Base-by-base conservation (phyloP, 768 basidiomycete genomes). In the Auricularia sp. region DNA sequence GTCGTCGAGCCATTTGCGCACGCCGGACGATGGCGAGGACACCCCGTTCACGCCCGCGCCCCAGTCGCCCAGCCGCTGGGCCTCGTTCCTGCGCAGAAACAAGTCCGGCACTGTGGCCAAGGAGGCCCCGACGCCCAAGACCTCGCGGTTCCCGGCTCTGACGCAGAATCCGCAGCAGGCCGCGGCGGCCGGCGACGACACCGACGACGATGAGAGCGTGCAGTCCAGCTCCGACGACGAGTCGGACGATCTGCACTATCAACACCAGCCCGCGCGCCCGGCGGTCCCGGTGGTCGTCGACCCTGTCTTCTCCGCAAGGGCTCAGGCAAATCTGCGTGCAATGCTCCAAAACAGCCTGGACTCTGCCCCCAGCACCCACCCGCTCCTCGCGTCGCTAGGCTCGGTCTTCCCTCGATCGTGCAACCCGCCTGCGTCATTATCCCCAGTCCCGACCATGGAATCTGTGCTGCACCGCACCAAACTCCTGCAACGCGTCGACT, bases 361-460 rank as follows among this genome's bases (percentile, higher is more conserved):
- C 36, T 51, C 44, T 18, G 59, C 62, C 39, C 45, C 65, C 21
- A 37, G 39, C 3, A 77, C 84, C 5, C 87, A 87, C 18, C 79
- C 69, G 70, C 80, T 62, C 77, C 78, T 62, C 68, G 71, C 33
- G 66, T 77, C 62, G 73, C 72, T 64, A 63, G 71, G 62, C 39
- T 67, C 54, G 75, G 77, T 77, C 45, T 87, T 81, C 71, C 86
- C 86, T 65, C 83, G 83, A 36, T 87, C 86, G n/a, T 80, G 75
- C 65, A 83, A 85, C 69, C 69, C 69, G 59, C 66, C 77, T 64
- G 73, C 68, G 61, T 67, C 70, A 56, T 75, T 83, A 67, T 70
- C 75, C 61, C 76, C 68, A 24, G 33, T 66, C 54, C 76, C 77
- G 42, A 78, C 80, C 29, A 70, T 85, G 62, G 78, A 78, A 45